Base-by-base conservation (phyloP, 495 filamentous ascomycete species). In the Penicillium goetzii region DNA sequence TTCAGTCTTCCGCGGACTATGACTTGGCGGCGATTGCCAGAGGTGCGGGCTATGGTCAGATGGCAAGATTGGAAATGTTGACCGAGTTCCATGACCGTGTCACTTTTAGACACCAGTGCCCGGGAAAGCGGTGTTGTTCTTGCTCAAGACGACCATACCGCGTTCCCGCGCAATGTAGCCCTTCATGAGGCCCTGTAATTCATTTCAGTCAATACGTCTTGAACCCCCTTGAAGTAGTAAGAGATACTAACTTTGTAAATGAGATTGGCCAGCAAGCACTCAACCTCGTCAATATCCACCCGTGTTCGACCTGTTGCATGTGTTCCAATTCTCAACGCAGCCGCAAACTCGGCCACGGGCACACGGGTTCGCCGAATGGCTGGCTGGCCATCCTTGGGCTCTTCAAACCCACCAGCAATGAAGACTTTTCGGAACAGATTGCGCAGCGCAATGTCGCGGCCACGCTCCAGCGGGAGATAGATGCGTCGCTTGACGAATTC, bases 401-500 rank as follows among this genome's bases (percentile, higher is more conserved):
- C 87, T 64, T 94, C 89, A 49, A 87, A 93, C 14, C 91, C 93
- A 36, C 87, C 89, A 1, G 87, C 85, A 43, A 97, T 76, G 72
- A 92, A 97, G 2, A 97, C 93, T 63, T 95, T 96, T 25, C 96
- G 86, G 58, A 97, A 85, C 0, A 99, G 77, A 69, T 98, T 99
- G 14, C 95, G 87, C 58, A 98, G 71, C 10, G 91, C 89, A 54
- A 99, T 91, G 65, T 99, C 96, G 10, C 94, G 88, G 3, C 92
- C 92, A 8, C 95, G 87, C 66, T 99, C 95, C 0, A 99, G 83
- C 0, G 93, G 97, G 15, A 99, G 84, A 75, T 97, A 98, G 66
- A 98, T 97, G 21, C 96, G 90, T n/a, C 92, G 86, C 74, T 90
- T 93, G 51, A 98, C 92, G 58, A 97, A 97, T 59, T 95, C 90